Conservation (phyloP, 1,139 yeast species). For the Taphrina betulina region DNA sequence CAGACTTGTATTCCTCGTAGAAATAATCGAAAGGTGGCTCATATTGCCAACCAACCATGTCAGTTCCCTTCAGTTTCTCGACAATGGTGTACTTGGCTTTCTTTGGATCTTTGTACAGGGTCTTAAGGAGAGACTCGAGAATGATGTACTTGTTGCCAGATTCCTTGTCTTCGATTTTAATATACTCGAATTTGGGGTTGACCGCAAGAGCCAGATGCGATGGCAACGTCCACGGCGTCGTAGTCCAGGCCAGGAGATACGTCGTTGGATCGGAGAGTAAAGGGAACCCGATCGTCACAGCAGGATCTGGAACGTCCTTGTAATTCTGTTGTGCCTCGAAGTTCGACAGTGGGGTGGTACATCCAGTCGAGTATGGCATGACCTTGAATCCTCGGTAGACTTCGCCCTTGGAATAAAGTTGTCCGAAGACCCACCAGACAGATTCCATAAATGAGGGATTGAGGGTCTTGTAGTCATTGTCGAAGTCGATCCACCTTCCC, state of each 20-base stretch:
- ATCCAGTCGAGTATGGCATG: conserved; percentile 98
- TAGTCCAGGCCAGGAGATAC: conserved; percentile 93
- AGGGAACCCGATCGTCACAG: conserved; percentile 88
- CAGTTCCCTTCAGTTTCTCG: conserved; percentile 74
- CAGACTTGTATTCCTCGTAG: conserved; percentile 66
- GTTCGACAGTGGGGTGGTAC: conserved; percentile 93
- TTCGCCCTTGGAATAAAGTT: conserved; percentile 75
- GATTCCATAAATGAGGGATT: conserved; percentile 97
- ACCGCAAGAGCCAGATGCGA: conserved; percentile 90
- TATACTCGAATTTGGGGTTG: conserved; percentile 84
- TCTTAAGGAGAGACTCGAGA: conserved; percentile 73
- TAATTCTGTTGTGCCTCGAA: conserved; percentile 98
- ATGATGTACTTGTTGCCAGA: conserved; percentile 75
- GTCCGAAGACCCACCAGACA: conserved; percentile 98
- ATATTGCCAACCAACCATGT: conserved; percentile 74
- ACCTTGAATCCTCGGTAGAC: conserved; percentile 95
- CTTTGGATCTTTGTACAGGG: conserved; percentile 91
- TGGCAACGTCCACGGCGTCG: conserved; percentile 99
- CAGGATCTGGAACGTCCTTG: conserved; percentile 96
- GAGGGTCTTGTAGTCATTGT: conserved; percentile 94
- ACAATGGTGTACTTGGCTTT: conserved; percentile 82
- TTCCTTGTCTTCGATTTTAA: conserved; percentile 86
- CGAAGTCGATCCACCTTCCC: conserved; percentile 99
- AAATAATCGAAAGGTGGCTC: conserved; percentile 82
- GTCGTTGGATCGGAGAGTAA: conserved; percentile 76